Percentiles rank a stretch among this genome's conserved stretches.
Conservation (phyloP, 2,329 filamentous ascomycete genomes). For the Stachybotrys chartarum region DNA sequence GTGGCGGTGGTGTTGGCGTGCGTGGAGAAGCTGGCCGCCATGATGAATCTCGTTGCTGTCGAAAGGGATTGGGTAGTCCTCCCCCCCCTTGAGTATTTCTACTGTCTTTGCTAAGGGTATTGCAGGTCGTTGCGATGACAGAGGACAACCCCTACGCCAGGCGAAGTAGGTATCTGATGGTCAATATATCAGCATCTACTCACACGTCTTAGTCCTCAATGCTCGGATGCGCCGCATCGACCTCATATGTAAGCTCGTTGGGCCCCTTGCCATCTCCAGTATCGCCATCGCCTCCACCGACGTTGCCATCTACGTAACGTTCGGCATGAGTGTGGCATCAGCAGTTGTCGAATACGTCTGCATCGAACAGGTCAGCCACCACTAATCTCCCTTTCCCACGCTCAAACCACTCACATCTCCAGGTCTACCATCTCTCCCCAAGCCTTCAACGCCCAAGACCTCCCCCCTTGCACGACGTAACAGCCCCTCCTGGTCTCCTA, state of each 20-base stretch:
- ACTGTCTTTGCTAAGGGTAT: not conserved
- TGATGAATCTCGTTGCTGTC: conserved; percentile 60
- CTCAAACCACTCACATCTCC: not conserved
- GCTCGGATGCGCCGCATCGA: conserved; percentile 57
- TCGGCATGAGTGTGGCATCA: conserved; percentile 42
- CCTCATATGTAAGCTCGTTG: conserved; percentile 50
- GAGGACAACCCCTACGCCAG: conserved; percentile 4
- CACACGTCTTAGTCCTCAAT: conserved; percentile 32
- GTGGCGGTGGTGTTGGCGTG: conserved; percentile 46
- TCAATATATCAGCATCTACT: no score
- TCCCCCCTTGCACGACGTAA: conserved; percentile 9
- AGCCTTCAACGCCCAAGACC: conserved; percentile 6
- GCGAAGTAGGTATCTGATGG: no score
- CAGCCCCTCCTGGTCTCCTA: not conserved
- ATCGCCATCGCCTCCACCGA: conserved; percentile 40
- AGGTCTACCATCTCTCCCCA: conserved; percentile 1
- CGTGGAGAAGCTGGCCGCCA: conserved; percentile 58
- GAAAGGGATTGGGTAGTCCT: conserved; percentile 60
- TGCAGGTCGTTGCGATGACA: conserved; percentile 20
- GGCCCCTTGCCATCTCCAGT: conserved; percentile 47
- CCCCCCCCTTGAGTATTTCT: not conserved
- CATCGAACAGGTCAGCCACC: conserved; percentile 29
- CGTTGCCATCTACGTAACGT: conserved; percentile 39
- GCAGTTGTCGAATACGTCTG: conserved; percentile 44
- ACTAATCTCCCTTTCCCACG: conserved; percentile 16